Evolutionary conservation across 1,284 basidiomycete genomes (phyloP), one percentile per base, ranked within the genome.

Genomic region (Leccinum solheimii): DNA sequence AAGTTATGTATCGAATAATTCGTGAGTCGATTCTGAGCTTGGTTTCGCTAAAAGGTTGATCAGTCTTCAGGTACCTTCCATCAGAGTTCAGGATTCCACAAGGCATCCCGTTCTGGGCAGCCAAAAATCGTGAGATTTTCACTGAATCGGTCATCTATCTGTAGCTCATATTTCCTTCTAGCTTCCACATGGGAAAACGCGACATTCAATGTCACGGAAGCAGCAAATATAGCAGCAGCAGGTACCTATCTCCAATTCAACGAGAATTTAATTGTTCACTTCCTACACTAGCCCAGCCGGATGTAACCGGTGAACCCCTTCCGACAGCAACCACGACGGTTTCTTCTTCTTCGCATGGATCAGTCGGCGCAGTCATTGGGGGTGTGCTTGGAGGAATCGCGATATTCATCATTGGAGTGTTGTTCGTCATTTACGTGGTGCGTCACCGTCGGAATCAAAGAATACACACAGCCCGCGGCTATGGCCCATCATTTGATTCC

Each of bases 51-150:
- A 23, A 56, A 52, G 10, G n/a, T 32, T 52, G 21, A 68, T 13
- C 11, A 40, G 26, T 5, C 45, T 16, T 50, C 40, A 71, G 70
- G 34, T 74, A 73, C 19, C 59, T 73, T 57, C 71, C 71, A 23
- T 52, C 59, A 30, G 63, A 61, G 5, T 40, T 60, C 21, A 50
- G 3, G 1, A 7, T 66, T 19, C 58, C 69, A 5, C 49, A 62
- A 34, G 55, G 64, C 7, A 68, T 72, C 51, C 72, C 70, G 1
- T 67, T 38, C 55, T 72, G 69, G 67, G 64, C 72, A 5, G 26
- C 59, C 14, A 64, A 55, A 34, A 62, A 75, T n/a, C 71, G 70
- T 75, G 34, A 36, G 64, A 16, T 38, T 55, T 52, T 58, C n/a
- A 30, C 27, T 2, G 40, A 26, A 11, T 4, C n/a, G 0, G 13